Evolutionary conservation across 176 grass and related monocot species (phyloP).

Genomic region (Oryza meridionalis): DNA sequence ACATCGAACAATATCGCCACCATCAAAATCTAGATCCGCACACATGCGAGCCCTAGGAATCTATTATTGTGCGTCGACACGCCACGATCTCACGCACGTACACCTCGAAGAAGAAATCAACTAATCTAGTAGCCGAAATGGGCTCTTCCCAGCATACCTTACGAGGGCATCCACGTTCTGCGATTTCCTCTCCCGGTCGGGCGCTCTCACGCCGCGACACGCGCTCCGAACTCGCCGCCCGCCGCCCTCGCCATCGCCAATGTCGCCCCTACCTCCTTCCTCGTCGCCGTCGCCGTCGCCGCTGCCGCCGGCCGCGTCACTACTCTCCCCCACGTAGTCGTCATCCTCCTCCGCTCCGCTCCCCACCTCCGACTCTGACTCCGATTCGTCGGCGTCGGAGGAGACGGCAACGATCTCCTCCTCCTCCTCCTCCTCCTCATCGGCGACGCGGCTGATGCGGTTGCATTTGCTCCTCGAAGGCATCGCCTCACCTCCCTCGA

Average conservation of each 20-base stretch:
- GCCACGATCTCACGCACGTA: background rate
- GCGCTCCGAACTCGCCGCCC: constrained; percentile 26
- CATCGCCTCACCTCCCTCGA: constrained; percentile 39
- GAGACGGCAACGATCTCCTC: constrained; percentile 44
- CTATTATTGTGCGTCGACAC: constrained; percentile 7
- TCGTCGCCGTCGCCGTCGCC: constrained; percentile 40
- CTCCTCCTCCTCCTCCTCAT: constrained; percentile 51
- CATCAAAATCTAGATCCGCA: constrained; percentile 5
- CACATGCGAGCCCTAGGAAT: constrained; percentile 37
- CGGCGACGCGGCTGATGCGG: constrained; percentile 29
- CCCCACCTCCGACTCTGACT: constrained; percentile 42
- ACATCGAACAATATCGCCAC: background rate
- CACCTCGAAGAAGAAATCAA: background rate
- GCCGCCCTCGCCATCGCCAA: constrained; percentile 35
- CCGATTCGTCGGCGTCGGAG: constrained; percentile 53
- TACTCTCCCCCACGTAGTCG: constrained; percentile 50
- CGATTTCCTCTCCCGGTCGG: constrained; percentile 70
- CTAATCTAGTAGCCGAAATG: constrained; percentile 16
- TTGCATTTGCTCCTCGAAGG: constrained; percentile 38
- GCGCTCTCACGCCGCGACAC: constrained; percentile 1
- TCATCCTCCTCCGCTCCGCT: constrained; percentile 42
- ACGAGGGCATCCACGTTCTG: constrained; percentile 85
- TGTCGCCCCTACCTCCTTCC: constrained; percentile 38
- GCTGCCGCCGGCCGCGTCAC: constrained; percentile 37
- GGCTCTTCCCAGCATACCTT: constrained; percentile 48